Base-by-base conservation (phyloP, 768 basidiomycete species). In the Lyophyllum semitale region DNA sequence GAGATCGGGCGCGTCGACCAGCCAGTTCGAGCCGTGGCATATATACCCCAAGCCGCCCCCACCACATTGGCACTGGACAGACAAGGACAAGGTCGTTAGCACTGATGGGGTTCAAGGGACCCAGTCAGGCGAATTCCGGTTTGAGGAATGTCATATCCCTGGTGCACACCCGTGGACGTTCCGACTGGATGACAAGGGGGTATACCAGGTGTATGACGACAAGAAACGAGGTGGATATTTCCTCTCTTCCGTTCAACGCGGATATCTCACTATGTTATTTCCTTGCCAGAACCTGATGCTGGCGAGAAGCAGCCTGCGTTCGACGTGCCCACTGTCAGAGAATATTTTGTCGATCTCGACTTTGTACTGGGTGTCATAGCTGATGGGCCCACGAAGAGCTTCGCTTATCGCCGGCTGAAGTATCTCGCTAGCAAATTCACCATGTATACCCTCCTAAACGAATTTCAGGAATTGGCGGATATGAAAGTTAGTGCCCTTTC, bases 271-370 rank as follows among this genome's bases (percentile, higher is more conserved):
- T 6, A 32, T 48, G 32, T 1, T 13, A 30, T 44, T 47, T 17
- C 15, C 4, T n/a, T 20, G 9, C 6, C n/a, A 32, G 47, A 47
- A 67, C 66, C 61, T 12, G 58, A 66, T 57, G 71, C 64, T 23
- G 60, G 67, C 48, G 72, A 73, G 18, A 76, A 73, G 45, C 80
- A 79, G 48, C 92, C 93, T 0, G 71, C 84, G 0, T 95, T 88
- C 66, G 80, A 87, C 54, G 81, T 96, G 7, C 95, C 95, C 2
- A 86, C 80, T 43, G 88, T 98, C 47, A 82, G 90, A 57, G 97
- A 99, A 68, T 99, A 98, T 68, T 99, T 97, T 68, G 79, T 94
- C 50, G 97, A 99, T 68, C 84, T 99, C 6, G 96, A 99, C 67
- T 93, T 88, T 66, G 81, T 98, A 13, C 82, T 98, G 1, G 77